These are phyloP conservation scores for Terana coerulea DNA, from an alignment of 768 basidiomycete genomes.

Conservation along the genomic window DNA sequence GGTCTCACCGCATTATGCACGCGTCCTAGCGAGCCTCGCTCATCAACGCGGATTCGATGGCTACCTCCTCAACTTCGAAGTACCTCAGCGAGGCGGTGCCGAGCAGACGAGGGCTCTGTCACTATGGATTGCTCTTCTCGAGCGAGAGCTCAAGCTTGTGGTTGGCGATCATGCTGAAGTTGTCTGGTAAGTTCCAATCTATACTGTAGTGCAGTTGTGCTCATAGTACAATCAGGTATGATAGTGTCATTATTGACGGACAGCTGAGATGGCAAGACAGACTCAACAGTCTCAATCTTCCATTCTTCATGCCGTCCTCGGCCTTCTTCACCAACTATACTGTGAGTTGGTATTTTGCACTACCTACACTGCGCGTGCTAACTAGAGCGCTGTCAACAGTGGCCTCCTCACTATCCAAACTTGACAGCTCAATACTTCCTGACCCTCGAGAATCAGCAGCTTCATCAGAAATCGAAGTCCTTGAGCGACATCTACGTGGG, in stretches of 20 bases:
- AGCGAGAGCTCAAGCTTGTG: slow-evolving; percentile 48
- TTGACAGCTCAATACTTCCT: slow-evolving; percentile 54
- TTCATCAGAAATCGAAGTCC: slow-evolving; percentile 35
- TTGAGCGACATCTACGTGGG: slow-evolving; percentile 65
- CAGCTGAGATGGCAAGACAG: slow-evolving; percentile 71
- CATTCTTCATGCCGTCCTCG: slow-evolving; percentile 73
- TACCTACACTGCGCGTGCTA: no score
- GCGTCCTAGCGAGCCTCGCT: slow-evolving; percentile 64
- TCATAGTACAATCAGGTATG: slow-evolving; percentile 51
- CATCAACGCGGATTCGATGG: slow-evolving; percentile 78
- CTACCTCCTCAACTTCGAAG: slow-evolving; percentile 79
- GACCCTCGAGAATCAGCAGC: slow-evolving; percentile 36
- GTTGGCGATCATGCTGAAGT: slow-evolving; percentile 68
- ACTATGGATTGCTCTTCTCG: slow-evolving; percentile 67
- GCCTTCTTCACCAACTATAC: slow-evolving; percentile 78
- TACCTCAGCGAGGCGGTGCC: slow-evolving; percentile 40
- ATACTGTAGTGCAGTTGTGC: slow-evolving; percentile 4
- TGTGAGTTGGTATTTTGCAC: no score
- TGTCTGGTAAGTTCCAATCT: slow-evolving; percentile 52
- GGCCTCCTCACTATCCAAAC: slow-evolving; percentile 49
- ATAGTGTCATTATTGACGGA: slow-evolving; percentile 64
- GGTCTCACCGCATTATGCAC: slow-evolving; percentile 65
- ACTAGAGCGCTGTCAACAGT: slow-evolving; percentile 51
- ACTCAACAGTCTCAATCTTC: slow-evolving; percentile 63
- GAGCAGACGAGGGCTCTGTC: slow-evolving; percentile 61